phyloP scores from a whole-genome alignment of 306 rosid genomes.

The Oxytropis ochrocephala region DNA sequence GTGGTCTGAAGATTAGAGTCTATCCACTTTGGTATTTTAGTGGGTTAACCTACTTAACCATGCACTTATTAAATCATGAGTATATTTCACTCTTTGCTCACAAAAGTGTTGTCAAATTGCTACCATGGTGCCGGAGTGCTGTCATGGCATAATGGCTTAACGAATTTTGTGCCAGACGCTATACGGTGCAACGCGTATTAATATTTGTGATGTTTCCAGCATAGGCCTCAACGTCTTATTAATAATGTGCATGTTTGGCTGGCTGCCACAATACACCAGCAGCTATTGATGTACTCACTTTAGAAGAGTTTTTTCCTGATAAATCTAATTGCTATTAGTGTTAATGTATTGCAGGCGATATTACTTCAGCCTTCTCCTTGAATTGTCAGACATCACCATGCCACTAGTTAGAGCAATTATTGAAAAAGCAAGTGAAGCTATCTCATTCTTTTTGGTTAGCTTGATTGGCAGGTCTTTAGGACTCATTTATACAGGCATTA shows the following conservation, averaged over 20 bases:
- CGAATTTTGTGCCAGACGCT: too few species aligned
- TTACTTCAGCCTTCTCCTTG: conserved; percentile 87
- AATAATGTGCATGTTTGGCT: too few species aligned
- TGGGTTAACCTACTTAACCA: neutral
- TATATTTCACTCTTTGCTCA: neutral
- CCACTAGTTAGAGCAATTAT: conserved; percentile 64
- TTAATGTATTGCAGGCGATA: conserved; percentile 63
- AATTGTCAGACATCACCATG: conserved; percentile 76
- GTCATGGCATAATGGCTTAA: too few species aligned
- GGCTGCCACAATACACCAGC: too few species aligned
- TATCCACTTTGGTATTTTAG: neutral
- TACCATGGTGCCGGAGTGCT: too few species aligned
- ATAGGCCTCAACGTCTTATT: too few species aligned
- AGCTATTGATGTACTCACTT: neutral
- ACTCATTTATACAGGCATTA: conserved; percentile 87
- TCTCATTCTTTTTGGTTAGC: conserved; percentile 75
- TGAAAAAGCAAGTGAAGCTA: conserved; percentile 65
- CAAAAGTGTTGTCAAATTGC: too few species aligned
- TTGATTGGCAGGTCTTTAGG: conserved; percentile 94
- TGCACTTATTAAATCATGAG: neutral
- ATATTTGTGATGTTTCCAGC: too few species aligned
- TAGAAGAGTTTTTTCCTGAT: neutral
- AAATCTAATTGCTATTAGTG: conserved; percentile 1
- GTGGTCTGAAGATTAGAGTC: neutral
- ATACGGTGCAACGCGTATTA: too few species aligned